Base-by-base conservation (phyloP, 176 grass and related monocot species). In the Rhynchospora pubera region DNA sequence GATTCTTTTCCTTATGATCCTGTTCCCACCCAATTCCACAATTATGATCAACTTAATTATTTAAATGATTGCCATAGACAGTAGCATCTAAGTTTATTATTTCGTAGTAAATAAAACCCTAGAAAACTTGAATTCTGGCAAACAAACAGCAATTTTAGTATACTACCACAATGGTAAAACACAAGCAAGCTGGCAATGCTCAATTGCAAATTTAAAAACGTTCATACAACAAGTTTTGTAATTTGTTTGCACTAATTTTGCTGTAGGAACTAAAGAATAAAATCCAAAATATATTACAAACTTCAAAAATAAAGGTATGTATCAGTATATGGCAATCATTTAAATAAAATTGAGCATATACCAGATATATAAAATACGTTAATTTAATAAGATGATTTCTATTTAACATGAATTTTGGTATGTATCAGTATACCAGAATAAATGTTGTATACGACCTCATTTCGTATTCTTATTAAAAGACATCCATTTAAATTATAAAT, bases 1-100 rank as follows among this genome's bases (percentile, higher is more conserved):
- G 47, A 94, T 94, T 42, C 92, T 86, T 74, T 94, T 94, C 60
- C 30, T 87, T 79, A 94, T 87, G 28, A 94, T 89, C 61, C 82
- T 87, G 47, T 86, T 24, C 87, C 72, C 12, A 94, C 92, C 92
- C 91, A 72, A 52, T 75, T 53, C 22, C 28, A 67, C 30, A 65
- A 42, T 67, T 39, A 18, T 42, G 11, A 67, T 43, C 5, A 32
- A 2, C n/a, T 67, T 14, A 42, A 2, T 43, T 6, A 42, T 66
- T 66, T 32, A 30, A 42, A 42, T 66, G 64, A 18, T 66, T 39
- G 64, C 28, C 32, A 58, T 58, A 0, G n/a, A n/a, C n/a, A n/a
- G 13, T 13, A 9, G 15, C 15, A 13, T 5, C 6, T 14, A 14
- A 56, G 13, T 14, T 5, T 56, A 56, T 56, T 56, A 16, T 4